phyloP scores from a whole-genome alignment of 1,284 basidiomycete genomes.

The Moesziomyces globuligerus region DNA sequence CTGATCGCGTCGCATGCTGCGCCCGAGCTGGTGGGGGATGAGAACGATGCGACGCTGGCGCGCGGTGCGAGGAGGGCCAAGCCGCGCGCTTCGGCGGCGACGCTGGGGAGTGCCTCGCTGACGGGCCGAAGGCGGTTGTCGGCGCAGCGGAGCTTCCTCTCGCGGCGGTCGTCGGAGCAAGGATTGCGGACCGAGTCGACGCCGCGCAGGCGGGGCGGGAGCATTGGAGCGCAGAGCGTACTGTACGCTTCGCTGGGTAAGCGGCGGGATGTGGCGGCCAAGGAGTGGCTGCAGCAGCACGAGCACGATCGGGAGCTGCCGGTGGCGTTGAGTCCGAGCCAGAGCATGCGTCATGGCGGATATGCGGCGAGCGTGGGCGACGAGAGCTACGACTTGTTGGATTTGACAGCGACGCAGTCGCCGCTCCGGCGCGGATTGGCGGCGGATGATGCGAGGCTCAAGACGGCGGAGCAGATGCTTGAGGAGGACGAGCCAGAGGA shows the following conservation, averaged over 20 bases:
- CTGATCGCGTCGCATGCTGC: constrained; percentile 41
- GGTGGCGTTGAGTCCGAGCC: constrained; percentile 35
- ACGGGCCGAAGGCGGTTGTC: constrained; percentile 49
- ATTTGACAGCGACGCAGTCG: constrained; percentile 42
- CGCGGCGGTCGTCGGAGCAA: constrained; percentile 62
- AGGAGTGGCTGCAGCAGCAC: constrained; percentile 76
- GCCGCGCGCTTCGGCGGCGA: constrained; percentile 26
- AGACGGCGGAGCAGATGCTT: constrained; percentile 65
- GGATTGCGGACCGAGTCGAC: constrained; percentile 69
- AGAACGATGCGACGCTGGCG: constrained; percentile 30
- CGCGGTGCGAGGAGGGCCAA: constrained; percentile 31
- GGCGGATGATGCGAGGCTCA: constrained; percentile 47
- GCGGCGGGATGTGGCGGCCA: constrained; percentile 85
- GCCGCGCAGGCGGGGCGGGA: constrained; percentile 78
- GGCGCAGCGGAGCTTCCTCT: constrained; percentile 62
- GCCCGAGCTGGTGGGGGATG: constrained; percentile 33
- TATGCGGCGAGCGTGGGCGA: constrained; percentile 32
- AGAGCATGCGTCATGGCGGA: constrained; percentile 22
- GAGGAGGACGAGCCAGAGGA: constrained; percentile 81
- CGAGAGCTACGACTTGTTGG: constrained; percentile 41
- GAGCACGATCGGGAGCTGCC: constrained; percentile 46
- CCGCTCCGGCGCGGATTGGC: constrained; percentile 34
- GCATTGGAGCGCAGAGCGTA: constrained; percentile 71
- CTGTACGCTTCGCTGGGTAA: constrained; percentile 73
- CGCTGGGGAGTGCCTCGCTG: constrained; percentile 30